Conservation (phyloP, 2,329 filamentous ascomycete genomes). For the Hortaea sp. region DNA sequence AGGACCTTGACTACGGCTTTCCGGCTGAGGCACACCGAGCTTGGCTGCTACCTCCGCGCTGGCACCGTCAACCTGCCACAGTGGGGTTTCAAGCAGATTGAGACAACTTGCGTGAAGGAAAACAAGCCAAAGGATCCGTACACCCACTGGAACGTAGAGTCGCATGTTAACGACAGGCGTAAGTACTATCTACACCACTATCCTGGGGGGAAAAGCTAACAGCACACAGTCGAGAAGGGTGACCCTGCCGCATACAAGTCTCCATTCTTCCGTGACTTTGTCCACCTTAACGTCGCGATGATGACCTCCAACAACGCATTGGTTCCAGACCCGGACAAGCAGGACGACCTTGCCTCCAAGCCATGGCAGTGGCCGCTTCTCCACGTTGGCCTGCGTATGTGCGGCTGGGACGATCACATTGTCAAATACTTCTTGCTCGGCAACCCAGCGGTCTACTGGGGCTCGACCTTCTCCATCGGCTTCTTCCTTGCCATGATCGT, state of each 20-base stretch:
- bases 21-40: constrained; percentile 68
- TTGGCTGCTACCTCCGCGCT: constrained; percentile 89
- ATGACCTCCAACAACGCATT: constrained; percentile 99
- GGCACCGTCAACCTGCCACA: constrained; percentile 94
- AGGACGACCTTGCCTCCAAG: constrained; percentile 90
- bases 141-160: constrained; percentile 98
- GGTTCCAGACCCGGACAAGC: constrained; percentile 95
- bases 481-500: constrained; percentile 60
- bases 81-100: constrained; percentile 99
- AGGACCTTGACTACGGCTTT: constrained; percentile 90
- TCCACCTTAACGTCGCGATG: constrained; percentile 98
- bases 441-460: constrained; percentile 95
- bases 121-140: constrained; percentile 90
- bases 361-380: constrained; percentile 99
- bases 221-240: constrained; percentile 74
- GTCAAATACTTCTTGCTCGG: constrained; percentile 98
- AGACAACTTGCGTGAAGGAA: constrained; percentile 86
- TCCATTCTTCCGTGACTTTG: constrained; percentile 93
- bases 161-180: constrained; percentile 88
- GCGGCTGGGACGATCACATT: constrained; percentile 89
- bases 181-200: constrained; percentile 33
- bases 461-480: constrained; percentile 68
- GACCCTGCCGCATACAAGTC: constrained; percentile 91
- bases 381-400: constrained; percentile 94
- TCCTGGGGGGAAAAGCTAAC: constrained; percentile 3